These are phyloP conservation scores for Phoma sp. DNA, from an alignment of 2,329 filamentous ascomycete genomes.

Conservation along the genomic window DNA sequence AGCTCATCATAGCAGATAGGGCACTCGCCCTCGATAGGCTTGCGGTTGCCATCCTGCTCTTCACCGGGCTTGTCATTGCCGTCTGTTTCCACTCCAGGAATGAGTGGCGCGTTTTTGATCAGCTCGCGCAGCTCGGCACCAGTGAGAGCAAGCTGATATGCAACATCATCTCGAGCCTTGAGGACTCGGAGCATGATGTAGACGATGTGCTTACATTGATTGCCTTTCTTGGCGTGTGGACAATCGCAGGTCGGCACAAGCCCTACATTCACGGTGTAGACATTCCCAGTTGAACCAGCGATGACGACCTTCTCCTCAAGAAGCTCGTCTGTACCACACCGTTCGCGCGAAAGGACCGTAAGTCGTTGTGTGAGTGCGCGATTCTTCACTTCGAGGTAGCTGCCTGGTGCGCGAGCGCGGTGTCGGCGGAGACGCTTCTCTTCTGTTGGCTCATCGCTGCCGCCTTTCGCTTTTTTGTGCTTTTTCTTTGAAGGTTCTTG, in stretches of 20 bases:
- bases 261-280: constrained; percentile 63
- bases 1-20: constrained; percentile 60
- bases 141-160: constrained; percentile 67
- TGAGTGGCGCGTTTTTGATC: constrained; percentile 59
- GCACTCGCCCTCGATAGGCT: constrained; percentile 66
- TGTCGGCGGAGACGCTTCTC: constrained; percentile 43
- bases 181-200: constrained; percentile 66
- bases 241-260: constrained; percentile 62
- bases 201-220: constrained; percentile 69
- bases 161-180: constrained; percentile 61
- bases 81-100: constrained; percentile 49
- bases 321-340: constrained; percentile 51
- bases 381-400: constrained; percentile 55
- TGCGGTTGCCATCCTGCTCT: constrained; percentile 58
- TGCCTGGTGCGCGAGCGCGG: constrained; percentile 50
- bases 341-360: constrained; percentile 61
- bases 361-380: constrained; percentile 61
- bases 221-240: constrained; percentile 60
- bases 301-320: constrained; percentile 62
- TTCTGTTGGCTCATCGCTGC: constrained; percentile 19
- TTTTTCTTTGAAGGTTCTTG: constrained; percentile 21
- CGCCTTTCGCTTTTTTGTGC: constrained; percentile 24
- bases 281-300: constrained; percentile 66
- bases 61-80: constrained; percentile 38
- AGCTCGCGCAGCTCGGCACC: constrained; percentile 63